Evolutionary conservation across 495 filamentous ascomycete species (phyloP), one percentile per base, ranked within the genome.

Genomic region (Penicillium pancosmium): DNA sequence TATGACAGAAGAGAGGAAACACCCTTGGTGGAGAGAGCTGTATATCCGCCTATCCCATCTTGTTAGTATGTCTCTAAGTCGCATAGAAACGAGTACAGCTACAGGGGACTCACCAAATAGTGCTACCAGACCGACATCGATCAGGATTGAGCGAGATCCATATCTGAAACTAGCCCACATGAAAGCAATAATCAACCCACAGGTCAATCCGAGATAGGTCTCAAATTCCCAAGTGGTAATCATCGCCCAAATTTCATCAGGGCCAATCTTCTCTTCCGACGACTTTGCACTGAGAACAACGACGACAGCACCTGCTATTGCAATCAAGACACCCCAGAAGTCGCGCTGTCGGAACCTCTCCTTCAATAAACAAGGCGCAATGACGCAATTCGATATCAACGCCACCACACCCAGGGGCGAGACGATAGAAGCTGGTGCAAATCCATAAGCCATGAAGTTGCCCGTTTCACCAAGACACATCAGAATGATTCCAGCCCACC

Each of bases 371-470:
- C 92, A 85, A 27, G 94, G 94, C 8, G 94, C 94, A 71, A 98
- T 95, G 49, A 98, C 82, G 68, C 94, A 98, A 72, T 98, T 98
- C 48, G 92, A 96, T 23, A 98, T 86, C 57, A 98, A 75, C 3
- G 94, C 94, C 0, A 98, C 94, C 19, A 98, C 94, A 10, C 94
- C 94, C 13, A 98, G 78, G 1, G 94, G 94, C 15, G 91, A 94
- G n/a, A 98, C 94, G 59, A 98, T 97, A 12, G 93, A 97, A 3
- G 94, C 94, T 16, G 94, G 93, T n/a, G 94, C 94, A 69, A 98
- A 98, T 11, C 94, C 94, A 69, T 98, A 98, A 4, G 94, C 94
- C 54, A 98, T 80, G 71, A 98, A 98, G 71, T 98, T 98, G 19
- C 94, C 94, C 57, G 86, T 86, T 76, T 98, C 94, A 13, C 94